Base-by-base conservation (phyloP, 805 yeast species). In the Monosporozyma servazzii region DNA sequence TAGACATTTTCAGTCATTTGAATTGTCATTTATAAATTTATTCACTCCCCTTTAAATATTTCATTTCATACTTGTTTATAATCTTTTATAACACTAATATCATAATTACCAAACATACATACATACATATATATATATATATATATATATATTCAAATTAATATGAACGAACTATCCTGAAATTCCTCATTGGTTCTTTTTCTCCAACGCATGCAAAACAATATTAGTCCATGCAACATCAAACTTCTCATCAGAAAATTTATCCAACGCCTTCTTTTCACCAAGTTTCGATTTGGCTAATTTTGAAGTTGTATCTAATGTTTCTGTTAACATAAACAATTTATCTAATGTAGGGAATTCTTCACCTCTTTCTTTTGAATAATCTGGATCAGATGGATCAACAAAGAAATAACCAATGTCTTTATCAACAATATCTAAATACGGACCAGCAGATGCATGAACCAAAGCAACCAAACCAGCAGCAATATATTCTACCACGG, bases 381-480 rank as follows among this genome's bases (percentile, higher is more conserved):
- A 83, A 65, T 87, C 96, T 1, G 96, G 95, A 63, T 90, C 97
- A 6, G 66, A 65, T 11, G 68, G 67, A 56, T 84, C 80, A 54
- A 76, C 80, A 72, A 91, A 93, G 66, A 89, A 85, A 60, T 86
- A 84, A 0, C 98, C 98, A 0, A 63, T 51, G 53, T 74, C 73
- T 73, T 78, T 74, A 8, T 81, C 79, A 4, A 87, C 93, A 53
- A 93, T 93, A 67, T 93, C 99, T 51, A 82, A 71, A 42, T 79
- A 74, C 9, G 99, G 99, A 1, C 99, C 99, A 0, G 96, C 99
- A 49, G 95, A 85, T 3, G 95, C 95, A 68, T 95, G 98, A 3
- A 82, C 93, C 2, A 93, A 71, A 1, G 99, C 97, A 17, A 93
- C 79, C 27, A 85, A 75, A 0, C 97, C 98, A 50, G 86, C 78